phyloP scores from a whole-genome alignment of 139 green algal genomes.

The Mychonastes homosphaera region DNA sequence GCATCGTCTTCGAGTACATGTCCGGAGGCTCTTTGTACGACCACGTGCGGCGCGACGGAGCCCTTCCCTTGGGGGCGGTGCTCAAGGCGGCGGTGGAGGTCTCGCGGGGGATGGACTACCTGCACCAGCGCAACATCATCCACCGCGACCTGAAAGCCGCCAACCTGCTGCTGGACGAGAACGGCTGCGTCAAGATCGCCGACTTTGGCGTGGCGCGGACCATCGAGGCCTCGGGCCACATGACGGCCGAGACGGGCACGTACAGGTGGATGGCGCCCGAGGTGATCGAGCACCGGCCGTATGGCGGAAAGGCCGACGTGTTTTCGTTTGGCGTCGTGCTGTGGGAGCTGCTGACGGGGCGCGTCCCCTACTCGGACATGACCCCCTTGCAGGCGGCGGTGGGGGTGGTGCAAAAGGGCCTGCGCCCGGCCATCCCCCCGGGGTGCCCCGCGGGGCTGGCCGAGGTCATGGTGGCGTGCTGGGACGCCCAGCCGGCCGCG shows the following conservation, averaged over 20 bases:
- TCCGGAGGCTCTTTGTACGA: conserved; percentile 86
- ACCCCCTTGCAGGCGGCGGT: conserved; percentile 83
- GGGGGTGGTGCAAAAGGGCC: conserved; percentile 94
- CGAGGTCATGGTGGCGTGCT: conserved; percentile 72
- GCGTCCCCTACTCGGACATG: conserved; percentile 84
- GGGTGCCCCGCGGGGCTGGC: conserved; percentile 55
- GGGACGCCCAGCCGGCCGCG: conserved; percentile 31
- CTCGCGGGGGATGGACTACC: conserved; percentile 95
- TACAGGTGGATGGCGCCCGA: conserved; percentile 99
- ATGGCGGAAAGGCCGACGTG: conserved; percentile 81
- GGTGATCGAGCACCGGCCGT: conserved; percentile 97
- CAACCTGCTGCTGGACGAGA: conserved; percentile 96
- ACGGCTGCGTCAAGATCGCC: conserved; percentile 80
- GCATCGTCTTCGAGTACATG: conserved; percentile 99
- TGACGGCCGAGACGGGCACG: conserved; percentile 98
- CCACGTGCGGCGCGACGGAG: conserved; percentile 60
- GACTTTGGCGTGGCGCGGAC: conserved; percentile 96
- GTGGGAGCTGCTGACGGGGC: conserved; percentile 88
- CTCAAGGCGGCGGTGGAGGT: conserved; percentile 81
- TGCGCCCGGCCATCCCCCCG: conserved; percentile 67
- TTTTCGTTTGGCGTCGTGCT: conserved; percentile 85
- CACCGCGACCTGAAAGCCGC: conserved; percentile 81
- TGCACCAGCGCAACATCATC: conserved; percentile 96
- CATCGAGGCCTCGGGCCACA: conserved; percentile 70
- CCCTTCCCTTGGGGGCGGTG: conserved; percentile 35